Evolutionary conservation across 2,329 filamentous ascomycete genomes (phyloP), one percentile per base, ranked within the genome.

Genomic region (Colletotrichum karsti): DNA sequence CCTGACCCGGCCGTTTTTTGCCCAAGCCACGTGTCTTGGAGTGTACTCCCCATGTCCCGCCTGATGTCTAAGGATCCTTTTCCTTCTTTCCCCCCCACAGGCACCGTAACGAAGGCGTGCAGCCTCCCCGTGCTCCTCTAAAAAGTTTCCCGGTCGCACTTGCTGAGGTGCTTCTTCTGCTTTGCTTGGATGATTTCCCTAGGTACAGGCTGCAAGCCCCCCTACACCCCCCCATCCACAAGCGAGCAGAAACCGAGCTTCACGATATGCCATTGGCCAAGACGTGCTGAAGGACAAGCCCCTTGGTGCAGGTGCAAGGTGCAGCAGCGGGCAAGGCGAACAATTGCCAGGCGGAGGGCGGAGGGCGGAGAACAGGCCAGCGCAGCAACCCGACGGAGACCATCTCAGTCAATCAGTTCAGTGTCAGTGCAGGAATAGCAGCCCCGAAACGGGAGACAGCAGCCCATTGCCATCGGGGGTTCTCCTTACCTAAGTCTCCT

Each of bases 371-470:
- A 67, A 64, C 62, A 69, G 55, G 50, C 54, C 35, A 53, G 41
- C 60, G 53, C 37, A 60, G 56, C 55, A 41, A 61, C 66, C 62
- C 41, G 15, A 46, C 44, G 15, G 51, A 54, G 64, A n/a, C 64
- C 54, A 61, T n/a, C n/a, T n/a, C n/a, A n/a, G n/a, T n/a, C n/a
- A n/a, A n/a, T n/a, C n/a, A n/a, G n/a, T n/a, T n/a, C n/a, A n/a
- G n/a, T n/a, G 62, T 55, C 66, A 67, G 66, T 66, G 63, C 62
- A 66, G 63, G 62, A 67, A 56, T 62, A 60, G 56, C 62, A 54
- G 41, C 55, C 62, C 48, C 66, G 41, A 69, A 69, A 66, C 62
- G 58, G 48, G 63, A 37, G 26, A 20, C 20, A 55, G 7, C 50
- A 39, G 60, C 39, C 39, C 48, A 37, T 24, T 41, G 50, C 12